phyloP scores from a whole-genome alignment of 768 basidiomycete species.

The Fistulinella prunicolor region DNA sequence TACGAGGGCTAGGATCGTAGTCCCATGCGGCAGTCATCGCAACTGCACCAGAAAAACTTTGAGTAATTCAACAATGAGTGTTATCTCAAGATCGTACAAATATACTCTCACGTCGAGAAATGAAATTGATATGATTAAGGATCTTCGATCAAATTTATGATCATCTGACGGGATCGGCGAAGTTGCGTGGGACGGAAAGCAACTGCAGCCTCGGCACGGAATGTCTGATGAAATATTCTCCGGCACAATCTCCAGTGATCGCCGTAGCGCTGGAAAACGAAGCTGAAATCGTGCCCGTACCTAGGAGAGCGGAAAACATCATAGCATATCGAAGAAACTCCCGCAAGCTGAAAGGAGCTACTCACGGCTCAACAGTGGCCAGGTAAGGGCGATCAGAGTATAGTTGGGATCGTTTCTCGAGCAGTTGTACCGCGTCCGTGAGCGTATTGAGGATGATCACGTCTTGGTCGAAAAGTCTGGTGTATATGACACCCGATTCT shows the following conservation, averaged over 20 bases:
- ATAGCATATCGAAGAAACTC: not conserved
- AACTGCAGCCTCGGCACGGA: not conserved
- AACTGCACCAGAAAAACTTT: not conserved
- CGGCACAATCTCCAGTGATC: not conserved
- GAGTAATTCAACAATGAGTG: not conserved
- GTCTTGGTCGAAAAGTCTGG: not conserved
- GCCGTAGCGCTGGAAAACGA: not conserved
- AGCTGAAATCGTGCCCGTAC: not conserved
- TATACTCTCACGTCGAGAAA: not conserved
- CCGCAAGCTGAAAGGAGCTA: not conserved
- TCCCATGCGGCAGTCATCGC: not conserved
- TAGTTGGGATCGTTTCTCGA: not conserved
- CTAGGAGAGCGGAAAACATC: not conserved
- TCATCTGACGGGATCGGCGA: not conserved
- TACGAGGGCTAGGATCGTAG: not conserved
- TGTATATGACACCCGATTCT: too few species aligned
- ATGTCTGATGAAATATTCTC: not conserved
- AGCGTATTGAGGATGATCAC: constrained; percentile 1
- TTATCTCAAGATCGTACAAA: not conserved
- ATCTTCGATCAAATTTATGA: not conserved
- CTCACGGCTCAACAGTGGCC: constrained; percentile 2
- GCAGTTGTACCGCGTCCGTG: not conserved
- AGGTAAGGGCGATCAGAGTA: constrained; percentile 6
- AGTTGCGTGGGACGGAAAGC: not conserved
- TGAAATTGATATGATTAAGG: not conserved